These are phyloP conservation scores for Rubia tinctorum DNA, from an alignment of 305 asterid genomes.

Conservation along the genomic window DNA sequence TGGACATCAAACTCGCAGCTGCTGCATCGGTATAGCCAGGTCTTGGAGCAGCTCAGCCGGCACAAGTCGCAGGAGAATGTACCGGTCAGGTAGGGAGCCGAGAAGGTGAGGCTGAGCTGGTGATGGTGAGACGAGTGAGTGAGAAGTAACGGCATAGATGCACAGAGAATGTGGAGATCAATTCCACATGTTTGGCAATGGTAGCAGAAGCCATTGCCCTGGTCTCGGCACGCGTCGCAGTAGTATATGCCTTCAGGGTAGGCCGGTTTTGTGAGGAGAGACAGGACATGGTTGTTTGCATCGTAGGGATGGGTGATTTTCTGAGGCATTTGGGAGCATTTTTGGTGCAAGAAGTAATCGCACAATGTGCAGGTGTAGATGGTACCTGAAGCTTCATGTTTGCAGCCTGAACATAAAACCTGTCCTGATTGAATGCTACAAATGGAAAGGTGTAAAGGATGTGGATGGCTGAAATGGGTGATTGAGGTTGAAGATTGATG, in stretches of 20 bases:
- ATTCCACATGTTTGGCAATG: constrained; percentile 53
- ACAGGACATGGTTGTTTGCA: constrained; percentile 24
- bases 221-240: constrained; percentile 52
- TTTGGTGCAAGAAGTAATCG: constrained; percentile 30
- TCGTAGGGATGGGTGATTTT: constrained; percentile 31
- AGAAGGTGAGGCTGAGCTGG: constrained; percentile 38
- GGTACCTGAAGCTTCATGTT: constrained; percentile 21
- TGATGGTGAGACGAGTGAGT: constrained; percentile 35
- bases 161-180: constrained; percentile 58
- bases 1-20: constrained; percentile 60
- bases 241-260: constrained; percentile 40
- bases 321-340: constrained; percentile 36
- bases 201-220: constrained; percentile 51
- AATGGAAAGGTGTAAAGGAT: constrained; percentile 26
- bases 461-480: constrained; percentile 46
- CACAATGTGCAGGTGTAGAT: constrained; percentile 30
- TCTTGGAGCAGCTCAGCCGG: constrained; percentile 24
- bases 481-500: constrained; percentile 17
- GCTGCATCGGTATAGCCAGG: constrained; percentile 59
- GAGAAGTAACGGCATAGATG: constrained; percentile 37
- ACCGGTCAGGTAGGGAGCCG: constrained; percentile 35
- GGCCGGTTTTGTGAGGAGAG: constrained; percentile 32
- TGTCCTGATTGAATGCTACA: neutral
- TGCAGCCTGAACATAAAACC: constrained; percentile 30
- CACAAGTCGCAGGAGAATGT: constrained; percentile 50